These are phyloP conservation scores for Smallanthus sonchifolius DNA, from an alignment of 129 eudicot genomes.

Conservation along the genomic window DNA sequence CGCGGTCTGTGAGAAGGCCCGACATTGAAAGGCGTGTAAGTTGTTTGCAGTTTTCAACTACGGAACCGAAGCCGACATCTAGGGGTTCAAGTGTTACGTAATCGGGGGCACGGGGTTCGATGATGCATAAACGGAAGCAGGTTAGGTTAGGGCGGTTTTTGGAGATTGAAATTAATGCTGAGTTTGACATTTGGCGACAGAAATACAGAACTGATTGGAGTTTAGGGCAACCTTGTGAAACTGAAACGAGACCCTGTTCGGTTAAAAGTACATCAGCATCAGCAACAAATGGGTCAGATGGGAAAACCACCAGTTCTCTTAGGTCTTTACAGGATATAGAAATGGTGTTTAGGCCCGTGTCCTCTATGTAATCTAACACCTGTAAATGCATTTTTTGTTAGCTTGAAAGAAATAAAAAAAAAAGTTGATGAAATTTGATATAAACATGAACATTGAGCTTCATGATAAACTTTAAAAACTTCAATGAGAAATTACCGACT, in stretches of 20 bases:
- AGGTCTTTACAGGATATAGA: constrained; percentile 66
- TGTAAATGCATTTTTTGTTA: constrained; percentile 11
- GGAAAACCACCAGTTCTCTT: constrained; percentile 73
- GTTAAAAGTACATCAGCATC: constrained; percentile 54
- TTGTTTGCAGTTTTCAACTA: constrained; percentile 60
- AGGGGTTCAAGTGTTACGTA: constrained; percentile 44
- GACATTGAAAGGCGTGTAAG: constrained; percentile 65
- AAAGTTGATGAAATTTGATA: background rate
- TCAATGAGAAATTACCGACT: background rate
- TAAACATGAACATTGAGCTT: background rate
- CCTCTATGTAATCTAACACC: constrained; percentile 78
- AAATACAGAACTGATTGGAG: constrained; percentile 77
- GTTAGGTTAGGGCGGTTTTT: constrained; percentile 51
- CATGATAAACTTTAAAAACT: background rate
- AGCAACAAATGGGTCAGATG: constrained; percentile 64
- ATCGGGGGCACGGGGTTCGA: constrained; percentile 52
- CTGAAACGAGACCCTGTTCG: constrained; percentile 48
- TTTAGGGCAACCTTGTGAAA: constrained; percentile 76
- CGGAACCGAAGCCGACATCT: constrained; percentile 76
- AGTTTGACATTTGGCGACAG: constrained; percentile 81
- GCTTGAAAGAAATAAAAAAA: background rate
- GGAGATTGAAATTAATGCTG: constrained; percentile 60
- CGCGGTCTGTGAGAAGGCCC: constrained; percentile 69
- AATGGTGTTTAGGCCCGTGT: constrained; percentile 58
- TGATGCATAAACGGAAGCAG: constrained; percentile 59